These are phyloP conservation scores for Termitomyces sp. DNA, from an alignment of 768 basidiomycete genomes.

Conservation along the genomic window DNA sequence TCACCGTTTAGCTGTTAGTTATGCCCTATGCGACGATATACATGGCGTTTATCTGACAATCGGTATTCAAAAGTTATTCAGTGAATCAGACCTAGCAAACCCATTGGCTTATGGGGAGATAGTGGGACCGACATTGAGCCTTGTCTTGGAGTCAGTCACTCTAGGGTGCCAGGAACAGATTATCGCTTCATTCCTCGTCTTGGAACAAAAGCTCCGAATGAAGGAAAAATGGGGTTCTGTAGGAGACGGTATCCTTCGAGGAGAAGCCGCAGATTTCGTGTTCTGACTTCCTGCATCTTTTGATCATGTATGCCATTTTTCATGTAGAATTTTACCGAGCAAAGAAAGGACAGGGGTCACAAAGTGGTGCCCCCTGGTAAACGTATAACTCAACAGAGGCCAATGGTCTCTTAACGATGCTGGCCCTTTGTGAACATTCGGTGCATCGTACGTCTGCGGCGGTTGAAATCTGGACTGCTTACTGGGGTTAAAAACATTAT, in stretches of 20 bases:
- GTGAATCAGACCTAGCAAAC: neutral
- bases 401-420: no score
- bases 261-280: neutral
- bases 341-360: no score
- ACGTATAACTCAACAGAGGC: no score
- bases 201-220: slow-evolving; percentile 5
- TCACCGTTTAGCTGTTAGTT: slow-evolving; percentile 5
- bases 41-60: neutral
- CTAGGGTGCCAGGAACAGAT: slow-evolving; percentile 1
- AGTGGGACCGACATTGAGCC: neutral
- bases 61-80: neutral
- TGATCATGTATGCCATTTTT: no score
- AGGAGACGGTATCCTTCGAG: neutral
- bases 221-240: slow-evolving; percentile 3
- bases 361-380: no score
- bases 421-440: no score
- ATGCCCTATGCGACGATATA: neutral
- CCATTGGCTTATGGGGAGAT: neutral
- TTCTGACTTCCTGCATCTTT: neutral
- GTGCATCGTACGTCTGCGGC: no score
- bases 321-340: no score
- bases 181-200: slow-evolving; percentile 5
- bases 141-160: slow-evolving; percentile 6
- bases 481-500: no score
- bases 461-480: no score